These are phyloP conservation scores for Brassica carinata DNA, from an alignment of 345 rosid species.

Conservation along the genomic window DNA sequence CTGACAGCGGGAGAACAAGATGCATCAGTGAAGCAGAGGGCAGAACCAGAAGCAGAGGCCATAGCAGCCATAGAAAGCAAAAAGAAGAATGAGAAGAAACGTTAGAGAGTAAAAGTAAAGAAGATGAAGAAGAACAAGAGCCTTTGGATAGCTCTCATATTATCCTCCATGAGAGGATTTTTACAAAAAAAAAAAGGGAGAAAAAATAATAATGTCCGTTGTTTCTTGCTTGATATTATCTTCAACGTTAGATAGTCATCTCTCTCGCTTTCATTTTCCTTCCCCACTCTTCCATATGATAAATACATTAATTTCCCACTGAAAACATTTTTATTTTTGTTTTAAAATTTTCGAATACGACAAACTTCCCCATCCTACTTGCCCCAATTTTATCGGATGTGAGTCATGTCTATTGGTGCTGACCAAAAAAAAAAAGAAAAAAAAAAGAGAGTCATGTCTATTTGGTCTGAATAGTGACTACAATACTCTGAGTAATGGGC, in stretches of 20 bases:
- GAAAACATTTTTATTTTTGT: neutral
- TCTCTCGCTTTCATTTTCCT: slow-evolving; percentile 3
- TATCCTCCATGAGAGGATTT: slow-evolving; percentile 45
- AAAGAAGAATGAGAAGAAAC: neutral
- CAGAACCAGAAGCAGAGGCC: slow-evolving; percentile 43
- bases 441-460: too few species aligned
- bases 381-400: slow-evolving; percentile 3
- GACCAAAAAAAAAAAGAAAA: too few species aligned
- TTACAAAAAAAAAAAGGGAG: neutral
- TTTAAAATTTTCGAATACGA: neutral
- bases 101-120: slow-evolving; percentile 30
- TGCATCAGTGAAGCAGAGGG: slow-evolving; percentile 40
- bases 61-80: slow-evolving; percentile 25
- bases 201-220: neutral
- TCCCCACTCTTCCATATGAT: slow-evolving; percentile 6
- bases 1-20: slow-evolving; percentile 19
- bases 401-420: neutral
- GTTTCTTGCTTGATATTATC: slow-evolving; percentile 17
- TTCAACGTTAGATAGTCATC: slow-evolving; percentile 45
- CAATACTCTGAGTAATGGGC: neutral
- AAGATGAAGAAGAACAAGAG: slow-evolving; percentile 17
- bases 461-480: neutral
- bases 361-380: slow-evolving; percentile 6
- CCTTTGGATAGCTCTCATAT: slow-evolving; percentile 24
- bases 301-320: neutral